Base-by-base conservation (phyloP, 2,329 filamentous ascomycete genomes). In the Fusarium cicatricum region DNA sequence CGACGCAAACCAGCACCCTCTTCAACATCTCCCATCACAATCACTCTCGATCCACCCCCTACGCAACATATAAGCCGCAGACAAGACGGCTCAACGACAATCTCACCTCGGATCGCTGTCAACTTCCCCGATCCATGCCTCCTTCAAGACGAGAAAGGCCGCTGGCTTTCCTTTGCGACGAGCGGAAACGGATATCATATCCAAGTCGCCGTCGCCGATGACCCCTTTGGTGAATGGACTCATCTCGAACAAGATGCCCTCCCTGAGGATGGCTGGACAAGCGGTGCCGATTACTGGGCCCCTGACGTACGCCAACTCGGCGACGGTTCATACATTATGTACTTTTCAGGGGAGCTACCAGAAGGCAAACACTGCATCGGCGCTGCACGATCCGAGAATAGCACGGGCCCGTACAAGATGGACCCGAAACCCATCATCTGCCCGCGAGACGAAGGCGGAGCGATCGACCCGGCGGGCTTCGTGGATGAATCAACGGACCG, bases 381-480 rank as follows among this genome's bases (percentile, higher is more conserved):
- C 38, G 78, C 78, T 3, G 85, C 85, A 3, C 75, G 80, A 4
- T 78, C 84, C 0, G 61, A 75, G 21, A 70, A 67, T 12, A 71
- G 80, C 31, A 64, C 74, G 1, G 85, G 86, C 0, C 85, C 85
- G 0, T 89, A 84, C 65, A 69, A 66, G 12, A 77, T 85, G 7
- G 71, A 75, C 8, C 64, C 73, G 3, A 64, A 72, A 9, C 81
- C 84, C 1, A 75, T 87, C 29, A 79, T 79, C 15, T 89, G 86
- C 62, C 79, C 80, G 1, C 65, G 79, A 1, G 74, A 75, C 5
- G 67, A 77, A 46, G 86, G 86, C 16, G 86, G 86, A 29, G 81
- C 85, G 15, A 89, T 90, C 64, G 87, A 90, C 65, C 76, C 86
- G 0, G 76, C 82, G 0, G 85, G 83, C 4, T 89, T 88, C 71